Evolutionary conservation across 208 protist genomes (phyloP).

Genomic region (Leishmania amazonensis): DNA sequence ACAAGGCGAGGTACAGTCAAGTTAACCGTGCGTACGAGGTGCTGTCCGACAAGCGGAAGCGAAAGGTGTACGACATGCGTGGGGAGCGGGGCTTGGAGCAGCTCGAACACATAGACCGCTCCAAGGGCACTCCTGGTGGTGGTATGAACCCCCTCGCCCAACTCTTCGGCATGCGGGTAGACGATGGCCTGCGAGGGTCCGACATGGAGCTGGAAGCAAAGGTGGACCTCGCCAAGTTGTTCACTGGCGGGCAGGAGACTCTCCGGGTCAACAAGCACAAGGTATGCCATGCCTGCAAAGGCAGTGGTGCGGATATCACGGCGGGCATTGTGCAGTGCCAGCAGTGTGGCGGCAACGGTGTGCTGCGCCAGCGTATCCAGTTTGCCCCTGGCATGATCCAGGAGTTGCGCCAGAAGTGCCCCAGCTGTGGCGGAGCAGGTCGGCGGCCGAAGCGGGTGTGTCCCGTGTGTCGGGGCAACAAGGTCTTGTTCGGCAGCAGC

Average conservation of each 20-base stretch:
- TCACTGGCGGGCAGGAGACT: conserved; percentile 83
- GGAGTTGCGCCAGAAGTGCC: conserved; percentile 76
- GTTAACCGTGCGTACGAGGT: conserved; percentile 93
- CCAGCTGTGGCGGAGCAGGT: conserved; percentile 85
- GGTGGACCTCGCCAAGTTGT: conserved; percentile 92
- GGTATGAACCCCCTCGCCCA: conserved; percentile 49
- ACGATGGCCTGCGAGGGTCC: conserved; percentile 67
- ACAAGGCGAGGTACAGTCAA: conserved; percentile 64
- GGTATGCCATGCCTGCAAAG: conserved; percentile 78
- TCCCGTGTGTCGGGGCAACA: conserved; percentile 69
- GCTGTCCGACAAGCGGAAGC: conserved; percentile 85
- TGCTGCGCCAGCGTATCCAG: conserved; percentile 70
- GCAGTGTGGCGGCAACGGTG: conserved; percentile 62
- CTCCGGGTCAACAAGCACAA: conserved; percentile 90
- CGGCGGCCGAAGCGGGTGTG: conserved; percentile 77
- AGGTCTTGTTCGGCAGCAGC: conserved; percentile 50
- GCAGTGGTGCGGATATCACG: conserved; percentile 43
- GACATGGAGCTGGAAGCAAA: conserved; percentile 74
- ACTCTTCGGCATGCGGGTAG: conserved; percentile 53
- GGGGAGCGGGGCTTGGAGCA: conserved; percentile 85
- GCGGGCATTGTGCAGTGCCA: conserved; percentile 43
- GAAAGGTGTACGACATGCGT: conserved; percentile 93
- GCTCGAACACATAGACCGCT: conserved; percentile 56
- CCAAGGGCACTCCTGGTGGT: conserved; percentile 18
- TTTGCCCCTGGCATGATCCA: conserved; percentile 80